A percentile compares a stretch with the other conserved stretches of the same genome.
phyloP scores from a whole-genome alignment of 257 asterid genomes.

The Sherardia arvensis region DNA sequence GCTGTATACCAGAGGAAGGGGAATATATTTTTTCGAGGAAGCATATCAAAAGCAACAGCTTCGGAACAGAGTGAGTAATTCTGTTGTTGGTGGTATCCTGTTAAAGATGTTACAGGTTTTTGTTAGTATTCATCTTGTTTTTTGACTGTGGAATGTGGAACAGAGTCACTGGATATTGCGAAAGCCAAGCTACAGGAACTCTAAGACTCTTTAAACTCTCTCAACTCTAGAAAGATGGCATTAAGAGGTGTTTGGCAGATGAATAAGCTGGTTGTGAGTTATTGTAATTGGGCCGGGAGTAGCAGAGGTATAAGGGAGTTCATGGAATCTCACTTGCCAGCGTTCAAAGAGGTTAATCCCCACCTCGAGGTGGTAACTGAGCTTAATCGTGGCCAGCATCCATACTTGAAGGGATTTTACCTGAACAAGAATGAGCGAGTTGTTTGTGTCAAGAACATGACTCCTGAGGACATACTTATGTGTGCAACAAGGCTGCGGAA shows the following conservation, averaged over 20 bases:
- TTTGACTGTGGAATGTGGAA: conserved; percentile 8
- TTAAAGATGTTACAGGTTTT: not conserved
- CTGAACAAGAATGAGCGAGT: conserved; percentile 80
- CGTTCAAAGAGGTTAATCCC: conserved; percentile 57
- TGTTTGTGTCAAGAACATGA: conserved; percentile 60
- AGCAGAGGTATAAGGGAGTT: conserved; percentile 92
- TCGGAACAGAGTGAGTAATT: conserved; percentile 56
- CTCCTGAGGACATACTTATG: conserved; percentile 54
- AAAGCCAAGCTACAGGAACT: conserved; percentile 46
- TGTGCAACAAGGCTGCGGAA: conserved; percentile 65
- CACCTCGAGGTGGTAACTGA: conserved; percentile 87
- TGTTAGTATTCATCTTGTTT: not conserved
- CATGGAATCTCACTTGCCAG: conserved; percentile 69
- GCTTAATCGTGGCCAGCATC: conserved; percentile 85
- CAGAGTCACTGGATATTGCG: conserved; percentile 61
- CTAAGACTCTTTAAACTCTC: not conserved
- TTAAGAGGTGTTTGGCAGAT: conserved; percentile 88
- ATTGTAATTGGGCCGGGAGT: conserved; percentile 83
- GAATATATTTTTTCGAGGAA: conserved; percentile 59
- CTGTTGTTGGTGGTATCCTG: not conserved
- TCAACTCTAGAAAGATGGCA: conserved; percentile 36
- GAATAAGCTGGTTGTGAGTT: conserved; percentile 63
- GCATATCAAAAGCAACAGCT: conserved; percentile 50
- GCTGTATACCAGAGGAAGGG: conserved; percentile 68
- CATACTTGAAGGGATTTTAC: conserved; percentile 70